Base-by-base conservation (phyloP, 2,329 filamentous ascomycete genomes). In the Pseudogymnoascus sp. region DNA sequence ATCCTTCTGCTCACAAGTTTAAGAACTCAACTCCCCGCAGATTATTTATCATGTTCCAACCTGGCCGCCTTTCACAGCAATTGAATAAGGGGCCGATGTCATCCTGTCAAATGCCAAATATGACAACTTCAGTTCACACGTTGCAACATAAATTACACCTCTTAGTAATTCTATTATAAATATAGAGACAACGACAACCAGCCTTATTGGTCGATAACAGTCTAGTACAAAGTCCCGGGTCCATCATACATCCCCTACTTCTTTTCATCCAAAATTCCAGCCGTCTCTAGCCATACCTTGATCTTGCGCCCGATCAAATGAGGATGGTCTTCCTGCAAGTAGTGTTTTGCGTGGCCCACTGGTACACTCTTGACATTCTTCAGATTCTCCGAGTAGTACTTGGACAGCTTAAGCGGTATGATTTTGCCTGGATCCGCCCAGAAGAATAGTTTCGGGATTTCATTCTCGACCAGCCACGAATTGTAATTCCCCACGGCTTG, bases 381-480 rank as follows among this genome's bases (percentile, higher is more conserved):
- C 33, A 61, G 59, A 16, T 42, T 33, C 40, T 23, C 33, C 21
- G 42, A 47, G 7, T 25, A 25, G 42, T 47, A 47, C 11, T 23
- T 47, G 2, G 42, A 25, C 42, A 47, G 14, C 42, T 47, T 23
- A 3, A 47, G 42, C 1, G 21, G 18, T 11, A 61, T 61, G 16
- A 61, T 38, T 38, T 38, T 61, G 16, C 59, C 33, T 3, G 59
- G 59, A 37, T 61, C 40, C 11, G 40, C 33, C 59, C 59, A 61
- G 18, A 61, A 61, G 59, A 61, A 61, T 16, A 61, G 18, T n/a
- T n/a, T 44, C 3, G 59, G 59, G 4, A 44, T 25, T 38, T 61
- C 33, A 16, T 21, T 61, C 40, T 61, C 33, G 7, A 38, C 14
- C 4, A 61, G 12, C 59, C 59, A 60, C 2, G 35, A 38, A 21